Conservation (phyloP, 75 land plant species). For the Picea glauca region DNA sequence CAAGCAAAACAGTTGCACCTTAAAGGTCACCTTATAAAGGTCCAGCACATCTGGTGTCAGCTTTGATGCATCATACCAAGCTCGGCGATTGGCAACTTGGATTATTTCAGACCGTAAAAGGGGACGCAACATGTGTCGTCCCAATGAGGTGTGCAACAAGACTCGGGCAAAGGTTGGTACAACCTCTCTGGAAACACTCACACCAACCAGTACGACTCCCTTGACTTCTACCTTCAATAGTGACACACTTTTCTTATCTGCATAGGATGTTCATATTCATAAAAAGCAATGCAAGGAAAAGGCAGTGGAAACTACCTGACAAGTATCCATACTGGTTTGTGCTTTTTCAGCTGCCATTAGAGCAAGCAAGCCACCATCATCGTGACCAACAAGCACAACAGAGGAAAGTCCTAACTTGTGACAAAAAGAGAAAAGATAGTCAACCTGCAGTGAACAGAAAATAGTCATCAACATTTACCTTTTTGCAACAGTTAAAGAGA, state of each 20-base stretch:
- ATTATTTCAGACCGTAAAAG: conserved; percentile 42
- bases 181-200: conserved; percentile 36
- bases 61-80: conserved; percentile 54
- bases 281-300: not conserved
- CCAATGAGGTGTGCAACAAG: conserved; percentile 36
- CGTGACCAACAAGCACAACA: conserved; percentile 88
- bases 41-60: conserved; percentile 38
- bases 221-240: conserved; percentile 31
- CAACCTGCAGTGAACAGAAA: conserved; percentile 46
- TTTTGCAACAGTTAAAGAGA: too few relatives aligned
- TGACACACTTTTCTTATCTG: not conserved
- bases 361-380: conserved; percentile 91
- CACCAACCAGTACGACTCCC: conserved; percentile 35
- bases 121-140: conserved; percentile 39
- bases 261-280: not conserved
- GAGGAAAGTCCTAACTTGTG: conserved; percentile 68
- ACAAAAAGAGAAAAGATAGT: conserved; percentile 76
- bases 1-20: not conserved
- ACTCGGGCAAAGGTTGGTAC: conserved; percentile 38
- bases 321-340: conserved; percentile 19
- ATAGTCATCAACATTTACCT: too few relatives aligned
- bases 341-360: conserved; percentile 77
- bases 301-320: conserved; percentile 15
- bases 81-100: conserved; percentile 43
- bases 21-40: conserved; percentile 28